phyloP scores from a whole-genome alignment of 1,139 yeast species.

The Kazachstania sp. region DNA sequence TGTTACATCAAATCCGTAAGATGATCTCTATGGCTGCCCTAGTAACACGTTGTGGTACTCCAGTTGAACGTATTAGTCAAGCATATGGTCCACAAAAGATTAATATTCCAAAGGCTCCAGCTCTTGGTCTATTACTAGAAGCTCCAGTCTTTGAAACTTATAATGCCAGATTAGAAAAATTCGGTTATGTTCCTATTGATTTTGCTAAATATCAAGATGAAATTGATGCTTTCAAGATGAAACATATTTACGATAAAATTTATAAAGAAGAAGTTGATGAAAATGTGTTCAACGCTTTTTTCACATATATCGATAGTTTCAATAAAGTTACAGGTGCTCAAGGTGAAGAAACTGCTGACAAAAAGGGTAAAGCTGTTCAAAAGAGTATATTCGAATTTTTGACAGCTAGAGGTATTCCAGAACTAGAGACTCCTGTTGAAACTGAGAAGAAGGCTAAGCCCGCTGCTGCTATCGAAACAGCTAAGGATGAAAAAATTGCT shows the following conservation, averaged over 20 bases:
- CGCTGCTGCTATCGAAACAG: conserved; percentile 3
- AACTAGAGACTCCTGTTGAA: conserved; percentile 2
- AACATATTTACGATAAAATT: conserved; percentile 83
- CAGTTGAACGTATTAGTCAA: conserved; percentile 63
- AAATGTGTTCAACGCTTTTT: conserved; percentile 81
- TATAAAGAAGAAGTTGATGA: conserved; percentile 83
- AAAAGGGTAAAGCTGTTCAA: conserved; percentile 26
- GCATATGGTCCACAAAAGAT: conserved; percentile 68
- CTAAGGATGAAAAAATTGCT: background rate
- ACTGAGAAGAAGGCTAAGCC: background rate
- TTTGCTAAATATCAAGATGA: conserved; percentile 59
- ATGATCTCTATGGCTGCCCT: conserved; percentile 96
- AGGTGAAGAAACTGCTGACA: conserved; percentile 22
- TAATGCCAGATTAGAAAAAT: conserved; percentile 59
- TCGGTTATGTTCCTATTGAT: conserved; percentile 72
- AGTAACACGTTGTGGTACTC: conserved; percentile 78
- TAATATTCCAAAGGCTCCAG: conserved; percentile 96
- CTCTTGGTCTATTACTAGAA: conserved; percentile 82
- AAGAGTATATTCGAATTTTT: conserved; percentile 61
- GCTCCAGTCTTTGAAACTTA: conserved; percentile 87
- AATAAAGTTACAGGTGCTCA: conserved; percentile 30
- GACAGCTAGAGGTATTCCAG: conserved; percentile 51
- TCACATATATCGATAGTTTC: conserved; percentile 78
- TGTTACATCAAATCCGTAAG: conserved; percentile 96
- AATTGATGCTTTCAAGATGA: conserved; percentile 81